Evolutionary conservation across 2,329 filamentous ascomycete genomes (phyloP).

Genomic region (Zymoseptoria brevis): DNA sequence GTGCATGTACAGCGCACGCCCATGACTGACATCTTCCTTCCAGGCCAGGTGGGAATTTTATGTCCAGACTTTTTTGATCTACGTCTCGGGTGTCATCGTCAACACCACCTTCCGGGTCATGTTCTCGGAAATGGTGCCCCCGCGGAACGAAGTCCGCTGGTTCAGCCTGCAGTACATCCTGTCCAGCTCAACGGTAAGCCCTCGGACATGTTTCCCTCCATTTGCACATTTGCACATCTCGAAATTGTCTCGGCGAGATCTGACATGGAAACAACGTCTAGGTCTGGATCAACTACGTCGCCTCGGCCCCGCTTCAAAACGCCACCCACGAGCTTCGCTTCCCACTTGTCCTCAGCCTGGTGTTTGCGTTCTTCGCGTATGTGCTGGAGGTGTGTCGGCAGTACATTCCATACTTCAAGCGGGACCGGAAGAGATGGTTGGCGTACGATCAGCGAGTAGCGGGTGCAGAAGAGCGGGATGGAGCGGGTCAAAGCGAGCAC

Average conservation of each 20-base stretch:
- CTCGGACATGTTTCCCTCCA: not conserved
- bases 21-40: too few relatives aligned
- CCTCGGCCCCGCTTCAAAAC: constrained; percentile 8
- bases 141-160: constrained; percentile 8
- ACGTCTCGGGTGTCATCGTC: constrained; percentile 2
- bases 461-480: too few relatives aligned
- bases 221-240: not conserved
- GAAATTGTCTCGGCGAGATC: too few relatives aligned
- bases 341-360: constrained; percentile 5
- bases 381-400: too few relatives aligned
- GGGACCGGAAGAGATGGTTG: too few relatives aligned
- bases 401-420: too few relatives aligned
- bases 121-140: constrained; percentile 9
- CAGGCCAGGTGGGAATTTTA: constrained; percentile 7
- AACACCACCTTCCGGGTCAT: constrained; percentile 6
- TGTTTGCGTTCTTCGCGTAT: not conserved
- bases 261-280: constrained; percentile 1
- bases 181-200: constrained; percentile 7
- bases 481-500: too few relatives aligned
- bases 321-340: constrained; percentile 9
- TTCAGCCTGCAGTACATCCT: constrained; percentile 7
- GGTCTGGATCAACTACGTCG: constrained; percentile 12
- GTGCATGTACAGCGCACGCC: too few relatives aligned
- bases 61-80: constrained; percentile 4
- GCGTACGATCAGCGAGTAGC: too few relatives aligned